Conservation (phyloP, 2,329 filamentous ascomycete species). For the Claviceps capensis region DNA sequence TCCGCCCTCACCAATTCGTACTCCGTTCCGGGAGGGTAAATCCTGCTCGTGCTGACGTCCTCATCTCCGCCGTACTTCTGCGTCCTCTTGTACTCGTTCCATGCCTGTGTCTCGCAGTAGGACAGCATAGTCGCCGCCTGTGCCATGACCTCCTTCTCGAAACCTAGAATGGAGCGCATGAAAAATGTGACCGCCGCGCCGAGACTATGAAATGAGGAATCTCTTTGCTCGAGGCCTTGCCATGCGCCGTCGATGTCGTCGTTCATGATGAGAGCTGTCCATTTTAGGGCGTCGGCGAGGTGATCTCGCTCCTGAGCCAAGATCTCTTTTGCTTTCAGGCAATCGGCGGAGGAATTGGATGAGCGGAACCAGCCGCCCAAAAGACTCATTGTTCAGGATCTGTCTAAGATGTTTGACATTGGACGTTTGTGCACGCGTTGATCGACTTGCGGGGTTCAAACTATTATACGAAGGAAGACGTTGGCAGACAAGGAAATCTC, state of each 20-base stretch:
- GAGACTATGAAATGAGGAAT: constrained; percentile 79
- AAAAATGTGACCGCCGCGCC: constrained; percentile 73
- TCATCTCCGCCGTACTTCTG: constrained; percentile 40
- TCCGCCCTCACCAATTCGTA: constrained; percentile 75
- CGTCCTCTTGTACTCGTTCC: constrained; percentile 62
- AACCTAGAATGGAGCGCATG: constrained; percentile 73
- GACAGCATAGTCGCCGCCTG: constrained; percentile 61
- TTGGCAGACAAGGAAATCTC: not conserved
- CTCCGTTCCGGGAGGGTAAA: constrained; percentile 77
- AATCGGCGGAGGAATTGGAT: constrained; percentile 19
- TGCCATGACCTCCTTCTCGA: constrained; percentile 83
- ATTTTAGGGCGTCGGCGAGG: constrained; percentile 47
- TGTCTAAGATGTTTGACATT: not conserved
- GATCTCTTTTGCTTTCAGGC: constrained; percentile 13
- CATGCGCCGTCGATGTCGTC: constrained; percentile 84
- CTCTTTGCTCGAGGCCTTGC: constrained; percentile 52
- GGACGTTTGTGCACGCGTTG: not conserved
- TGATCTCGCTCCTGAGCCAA: constrained; percentile 34
- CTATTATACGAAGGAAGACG: not conserved
- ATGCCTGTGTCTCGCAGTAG: constrained; percentile 64
- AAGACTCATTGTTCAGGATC: constrained; percentile 27
- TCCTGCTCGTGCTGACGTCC: constrained; percentile 21
- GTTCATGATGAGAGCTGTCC: constrained; percentile 65
- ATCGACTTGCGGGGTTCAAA: not conserved
- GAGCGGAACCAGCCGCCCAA: constrained; percentile 39